Base-by-base conservation (phyloP, 2,329 filamentous ascomycete species). In the Fusarium stilboides region DNA sequence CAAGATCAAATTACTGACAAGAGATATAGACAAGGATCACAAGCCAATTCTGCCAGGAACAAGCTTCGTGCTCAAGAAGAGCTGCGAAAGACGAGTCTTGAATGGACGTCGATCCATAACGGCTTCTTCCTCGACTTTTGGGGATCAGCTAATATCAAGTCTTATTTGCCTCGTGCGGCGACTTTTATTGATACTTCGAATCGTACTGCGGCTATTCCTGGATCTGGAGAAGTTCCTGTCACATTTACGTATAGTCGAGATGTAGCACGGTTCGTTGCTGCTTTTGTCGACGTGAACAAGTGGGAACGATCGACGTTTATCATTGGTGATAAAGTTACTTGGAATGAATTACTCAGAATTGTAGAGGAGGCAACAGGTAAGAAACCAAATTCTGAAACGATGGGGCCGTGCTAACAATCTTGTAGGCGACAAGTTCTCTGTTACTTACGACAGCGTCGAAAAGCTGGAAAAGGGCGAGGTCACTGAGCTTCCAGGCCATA, bases 61-160 rank as follows among this genome's bases (percentile, higher is more conserved):
- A 62, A 60, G 14, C 34, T 62, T 8, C 37, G 33, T 5, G 58
- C 55, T 2, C 58, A 62, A 53, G 55, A 62, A 0, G 55, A 60
- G n/a, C 20, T 62, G 5, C 39, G 33, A 44, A 60, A 62, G n/a
- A 62, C 45, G 17, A 60, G 53, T 0, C 58, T 62, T 2, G 44
- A 62, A 17, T 61, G 56, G 58, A 62, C 58, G 0, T 34, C 58
- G 1, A 13, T 60, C 1, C 58, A 62, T 14, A 44, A 52, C 13
- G 58, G 58, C 20, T 61, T 61, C 44, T 61, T 61, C 14, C n/a
- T 60, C 17, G 55, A 61, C 19, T 59, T 60, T 24, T 61, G 57
- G 57, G 58, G 58, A 12, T 60, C 58, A 1, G 37, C 55, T 10
- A 13, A 12, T 3, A 22, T n/a, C 0, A 61, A 45, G 1, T 52